phyloP scores from a whole-genome alignment of 1,139 yeast species.

The Lodderomyces metapsilosis region DNA sequence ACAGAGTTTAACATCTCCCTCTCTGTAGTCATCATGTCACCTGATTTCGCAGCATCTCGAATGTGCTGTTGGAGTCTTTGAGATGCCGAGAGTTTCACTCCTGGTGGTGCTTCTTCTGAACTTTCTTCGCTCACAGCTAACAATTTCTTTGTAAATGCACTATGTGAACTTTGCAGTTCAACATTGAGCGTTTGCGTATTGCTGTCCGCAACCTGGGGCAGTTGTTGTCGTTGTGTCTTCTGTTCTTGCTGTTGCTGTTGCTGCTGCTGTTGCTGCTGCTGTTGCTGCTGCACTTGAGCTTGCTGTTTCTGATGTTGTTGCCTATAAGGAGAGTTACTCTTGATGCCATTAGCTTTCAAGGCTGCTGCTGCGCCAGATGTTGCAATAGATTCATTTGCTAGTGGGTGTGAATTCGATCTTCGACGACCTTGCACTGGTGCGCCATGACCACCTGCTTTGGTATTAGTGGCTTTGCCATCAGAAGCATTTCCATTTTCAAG shows the following conservation, averaged over 20 bases:
- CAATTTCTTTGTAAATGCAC: slow-evolving; percentile 16
- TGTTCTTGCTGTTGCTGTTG: slow-evolving; percentile 4
- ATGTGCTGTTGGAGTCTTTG: slow-evolving; percentile 44
- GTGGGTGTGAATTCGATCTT: slow-evolving; percentile 45
- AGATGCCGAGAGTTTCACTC: slow-evolving; percentile 31
- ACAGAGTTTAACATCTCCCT: slow-evolving; percentile 36
- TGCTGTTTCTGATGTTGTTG: slow-evolving; percentile 6
- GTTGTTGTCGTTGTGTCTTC: not conserved
- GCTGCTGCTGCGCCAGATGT: slow-evolving; percentile 41
- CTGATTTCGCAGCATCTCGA: slow-evolving; percentile 39
- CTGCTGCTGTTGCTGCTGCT: not conserved
- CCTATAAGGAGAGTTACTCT: slow-evolving; percentile 8
- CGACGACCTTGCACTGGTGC: slow-evolving; percentile 15
- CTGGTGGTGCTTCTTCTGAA: slow-evolving; percentile 15
- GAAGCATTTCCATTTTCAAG: not conserved
- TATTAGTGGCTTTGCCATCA: not conserved
- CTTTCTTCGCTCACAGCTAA: slow-evolving; percentile 28
- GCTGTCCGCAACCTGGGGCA: not conserved
- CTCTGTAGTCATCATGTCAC: slow-evolving; percentile 40
- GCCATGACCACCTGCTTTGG: not conserved
- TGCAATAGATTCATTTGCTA: slow-evolving; percentile 20
- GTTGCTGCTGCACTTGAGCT: slow-evolving; percentile 1
- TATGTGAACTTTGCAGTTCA: slow-evolving; percentile 6
- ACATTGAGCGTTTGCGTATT: not conserved
- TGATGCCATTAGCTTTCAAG: slow-evolving; percentile 17